A percentile compares a stretch with the other conserved stretches of the same genome.
phyloP scores from a whole-genome alignment of 1,284 basidiomycete species.

The Ceratobasidium sp. region DNA sequence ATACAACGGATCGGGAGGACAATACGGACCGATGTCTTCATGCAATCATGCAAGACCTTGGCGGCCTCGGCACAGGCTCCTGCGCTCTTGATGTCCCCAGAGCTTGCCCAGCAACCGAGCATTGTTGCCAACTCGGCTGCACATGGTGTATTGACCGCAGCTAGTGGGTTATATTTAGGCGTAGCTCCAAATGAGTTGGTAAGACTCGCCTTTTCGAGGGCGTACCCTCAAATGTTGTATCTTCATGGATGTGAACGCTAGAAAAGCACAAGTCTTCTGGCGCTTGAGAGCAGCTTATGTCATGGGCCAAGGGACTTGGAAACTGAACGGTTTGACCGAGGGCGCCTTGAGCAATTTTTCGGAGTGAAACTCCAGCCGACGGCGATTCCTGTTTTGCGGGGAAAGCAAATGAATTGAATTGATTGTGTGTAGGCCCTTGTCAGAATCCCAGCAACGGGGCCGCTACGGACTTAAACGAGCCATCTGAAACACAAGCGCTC shows the following conservation, averaged over 20 bases:
- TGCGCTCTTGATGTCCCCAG: constrained; percentile 73
- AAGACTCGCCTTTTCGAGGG: constrained; percentile 76
- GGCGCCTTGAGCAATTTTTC: background rate
- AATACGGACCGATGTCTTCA: constrained; percentile 82
- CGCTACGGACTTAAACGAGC: background rate
- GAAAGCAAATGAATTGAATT: background rate
- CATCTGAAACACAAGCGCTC: background rate
- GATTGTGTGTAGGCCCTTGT: background rate
- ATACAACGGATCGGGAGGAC: background rate
- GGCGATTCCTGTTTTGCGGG: background rate
- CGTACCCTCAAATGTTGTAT: constrained; percentile 85
- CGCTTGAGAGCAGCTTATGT: constrained; percentile 17
- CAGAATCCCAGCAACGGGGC: background rate
- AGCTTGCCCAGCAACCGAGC: constrained; percentile 93
- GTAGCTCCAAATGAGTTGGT: background rate
- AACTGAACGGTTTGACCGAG: constrained; percentile 1
- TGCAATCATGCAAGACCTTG: constrained; percentile 81
- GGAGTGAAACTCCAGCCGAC: background rate
- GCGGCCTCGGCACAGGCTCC: constrained; percentile 75
- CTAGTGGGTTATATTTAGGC: constrained; percentile 20
- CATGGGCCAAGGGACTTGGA: background rate
- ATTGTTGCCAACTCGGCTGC: constrained; percentile 82
- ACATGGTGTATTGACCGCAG: constrained; percentile 66
- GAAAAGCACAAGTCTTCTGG: constrained; percentile 29
- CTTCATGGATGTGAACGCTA: constrained; percentile 61